Evolutionary conservation across 1,284 basidiomycete species (phyloP).

Genomic region (Boletellus dicymbophilus): DNA sequence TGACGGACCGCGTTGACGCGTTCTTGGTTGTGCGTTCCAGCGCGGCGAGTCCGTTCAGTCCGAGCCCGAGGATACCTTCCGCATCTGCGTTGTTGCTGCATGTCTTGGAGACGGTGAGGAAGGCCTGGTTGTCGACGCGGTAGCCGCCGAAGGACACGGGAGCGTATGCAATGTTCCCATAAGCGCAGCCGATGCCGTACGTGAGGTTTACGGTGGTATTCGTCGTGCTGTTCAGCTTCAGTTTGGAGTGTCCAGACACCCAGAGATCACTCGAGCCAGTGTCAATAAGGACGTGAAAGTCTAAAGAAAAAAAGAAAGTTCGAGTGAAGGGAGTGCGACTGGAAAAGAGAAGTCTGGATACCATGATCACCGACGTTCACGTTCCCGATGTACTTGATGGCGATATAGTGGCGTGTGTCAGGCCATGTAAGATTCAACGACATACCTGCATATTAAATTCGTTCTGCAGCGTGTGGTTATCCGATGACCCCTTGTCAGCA

Average conservation of each 20-base stretch:
- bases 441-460: constrained; percentile 29
- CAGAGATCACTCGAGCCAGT: constrained; percentile 35
- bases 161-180: constrained; percentile 24
- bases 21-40: constrained; percentile 20
- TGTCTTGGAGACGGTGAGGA: constrained; percentile 22
- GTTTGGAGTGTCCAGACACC: constrained; percentile 18
- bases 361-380: constrained; percentile 33
- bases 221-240: constrained; percentile 22
- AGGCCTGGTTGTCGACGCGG: constrained; percentile 25
- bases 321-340: neutral
- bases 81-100: constrained; percentile 11
- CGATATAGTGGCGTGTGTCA: neutral
- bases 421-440: neutral
- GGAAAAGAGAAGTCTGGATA: constrained; percentile 1
- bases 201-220: constrained; percentile 31
- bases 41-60: constrained; percentile 25
- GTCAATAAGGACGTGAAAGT: constrained; percentile 28
- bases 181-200: constrained; percentile 32
- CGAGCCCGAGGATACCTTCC: constrained; percentile 30
- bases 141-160: constrained; percentile 28
- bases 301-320: constrained; percentile 16
- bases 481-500: constrained; percentile 20
- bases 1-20: constrained; percentile 16
- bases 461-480: constrained; percentile 28
- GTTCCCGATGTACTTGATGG: constrained; percentile 27